A percentile compares a stretch with the other conserved stretches of the same genome.
Conservation (phyloP, 2,329 filamentous ascomycete species). For the Fusarium succisae region DNA sequence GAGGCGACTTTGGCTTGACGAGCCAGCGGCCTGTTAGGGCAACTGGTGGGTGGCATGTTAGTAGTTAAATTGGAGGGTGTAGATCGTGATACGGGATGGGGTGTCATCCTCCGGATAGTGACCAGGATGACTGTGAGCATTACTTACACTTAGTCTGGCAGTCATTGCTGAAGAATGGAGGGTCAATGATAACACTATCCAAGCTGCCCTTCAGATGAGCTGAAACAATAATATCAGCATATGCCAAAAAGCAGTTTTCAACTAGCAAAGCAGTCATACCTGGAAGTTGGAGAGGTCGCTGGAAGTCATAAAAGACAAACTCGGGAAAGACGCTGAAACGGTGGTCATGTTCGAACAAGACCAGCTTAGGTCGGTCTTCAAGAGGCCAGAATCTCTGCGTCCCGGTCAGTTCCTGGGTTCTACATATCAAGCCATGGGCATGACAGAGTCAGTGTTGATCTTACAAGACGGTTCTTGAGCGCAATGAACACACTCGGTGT, state of each 20-base stretch:
- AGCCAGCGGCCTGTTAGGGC: conserved; percentile 82
- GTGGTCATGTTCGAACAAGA: conserved; percentile 77
- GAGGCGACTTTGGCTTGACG: conserved; percentile 55
- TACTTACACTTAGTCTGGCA: conserved; percentile 78
- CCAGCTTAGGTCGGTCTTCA: conserved; percentile 61
- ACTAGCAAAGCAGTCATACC: conserved; percentile 46
- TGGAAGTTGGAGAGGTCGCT: conserved; percentile 72
- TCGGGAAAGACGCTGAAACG: conserved; percentile 79
- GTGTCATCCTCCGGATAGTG: neutral
- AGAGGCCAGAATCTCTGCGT: conserved; percentile 34
- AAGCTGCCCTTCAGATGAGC: conserved; percentile 68
- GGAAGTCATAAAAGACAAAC: conserved; percentile 79
- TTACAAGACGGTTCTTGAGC: conserved; percentile 72
- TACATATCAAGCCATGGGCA: neutral
- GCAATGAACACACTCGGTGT: conserved; percentile 82
- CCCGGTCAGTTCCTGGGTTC: conserved; percentile 13
- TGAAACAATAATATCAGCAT: conserved; percentile 34
- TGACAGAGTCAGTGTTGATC: neutral
- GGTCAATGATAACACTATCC: conserved; percentile 78
- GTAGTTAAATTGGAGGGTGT: neutral
- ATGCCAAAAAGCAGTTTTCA: neutral
- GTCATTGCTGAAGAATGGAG: conserved; percentile 81
- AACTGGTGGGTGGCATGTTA: conserved; percentile 54
- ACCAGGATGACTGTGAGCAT: neutral
- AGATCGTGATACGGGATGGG: neutral